Base-by-base conservation (phyloP, 139 green algal genomes). In the Volvox africanus region DNA sequence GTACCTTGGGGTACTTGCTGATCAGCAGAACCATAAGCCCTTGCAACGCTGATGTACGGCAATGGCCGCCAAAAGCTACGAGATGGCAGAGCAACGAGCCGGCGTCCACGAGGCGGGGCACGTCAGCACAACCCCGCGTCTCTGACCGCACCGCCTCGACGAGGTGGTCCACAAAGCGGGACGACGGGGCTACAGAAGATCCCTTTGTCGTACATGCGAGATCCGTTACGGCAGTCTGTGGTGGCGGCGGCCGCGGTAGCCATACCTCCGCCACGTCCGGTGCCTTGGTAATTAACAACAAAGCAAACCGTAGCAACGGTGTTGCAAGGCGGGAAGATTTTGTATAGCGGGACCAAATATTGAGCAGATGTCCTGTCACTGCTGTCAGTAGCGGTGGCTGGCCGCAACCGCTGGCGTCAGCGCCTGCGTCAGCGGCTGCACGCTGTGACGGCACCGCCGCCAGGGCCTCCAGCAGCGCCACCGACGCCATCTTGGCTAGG, bases 1-100 rank as follows among this genome's bases (percentile, higher is more conserved):
- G 44, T 28, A 97, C 93, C 91, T 93, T 96, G 20, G 96, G 96
- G 82, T 95, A 97, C 24, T 87, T 90, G 86, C 91, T 96, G 50
- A 71, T 91, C 44, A 98, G 92, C 67, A 98, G 92, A 20, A 93
- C 91, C 75, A 98, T 77, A 20, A 97, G 88, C 6, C 89, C 91
- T 22, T 93, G 88, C 85, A 97, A 92, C 1, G 97, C 96, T 17
- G 30, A 90, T 12, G 36, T 44, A 88, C 93, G 73, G 80, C 61
- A 89, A 44, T 88, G 92, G 30, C 86, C 89, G 21, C 82, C 13
- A 11, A 21, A 80, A 13, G 89, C 24, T 84, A 89, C 67, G 75
- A 94, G 91, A 35, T 91, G 88, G 77, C 85, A 89, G 32, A 87
- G 78, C 87, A 90, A 30, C 37, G 75, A 55, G 26, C 36, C 82